Conservation (phyloP, 345 rosid species). For the Kernera saxatilis region DNA sequence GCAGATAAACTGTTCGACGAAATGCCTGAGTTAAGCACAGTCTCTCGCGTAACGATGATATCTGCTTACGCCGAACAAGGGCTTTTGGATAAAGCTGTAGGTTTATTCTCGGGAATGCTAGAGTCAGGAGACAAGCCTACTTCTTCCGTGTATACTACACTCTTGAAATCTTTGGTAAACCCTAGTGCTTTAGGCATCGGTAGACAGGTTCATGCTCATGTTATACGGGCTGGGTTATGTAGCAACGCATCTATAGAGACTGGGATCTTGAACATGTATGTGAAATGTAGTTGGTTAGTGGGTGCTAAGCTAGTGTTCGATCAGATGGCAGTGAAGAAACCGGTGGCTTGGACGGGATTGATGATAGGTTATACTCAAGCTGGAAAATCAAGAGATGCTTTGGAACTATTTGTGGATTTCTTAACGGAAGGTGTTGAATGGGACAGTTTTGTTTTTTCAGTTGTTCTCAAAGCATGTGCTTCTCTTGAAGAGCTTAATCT, state of each 20-base stretch:
- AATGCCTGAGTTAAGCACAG: conserved; percentile 45
- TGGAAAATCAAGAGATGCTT: conserved; percentile 39
- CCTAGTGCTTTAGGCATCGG: conserved; percentile 45
- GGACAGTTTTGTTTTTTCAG: conserved; percentile 62
- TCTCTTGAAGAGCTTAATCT: conserved; percentile 39
- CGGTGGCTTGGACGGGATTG: conserved; percentile 56
- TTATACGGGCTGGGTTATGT: conserved; percentile 45
- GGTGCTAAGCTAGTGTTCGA: conserved; percentile 50
- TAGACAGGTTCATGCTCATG: conserved; percentile 52
- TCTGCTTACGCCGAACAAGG: conserved; percentile 47
- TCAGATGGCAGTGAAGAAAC: conserved; percentile 48
- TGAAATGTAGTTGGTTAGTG: conserved; percentile 56
- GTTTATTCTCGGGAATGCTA: conserved; percentile 39
- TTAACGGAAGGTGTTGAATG: conserved; percentile 46
- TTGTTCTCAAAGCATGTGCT: conserved; percentile 67
- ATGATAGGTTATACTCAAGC: conserved; percentile 58
- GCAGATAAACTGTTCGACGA: conserved; percentile 57
- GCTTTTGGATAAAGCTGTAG: conserved; percentile 32
- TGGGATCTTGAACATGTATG: conserved; percentile 53
- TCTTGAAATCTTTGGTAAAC: conserved; percentile 41
- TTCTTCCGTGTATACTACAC: conserved; percentile 35
- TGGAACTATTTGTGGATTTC: conserved; percentile 43
- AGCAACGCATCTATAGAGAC: conserved; percentile 33
- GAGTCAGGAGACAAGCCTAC: conserved; percentile 33
- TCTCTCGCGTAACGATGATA: conserved; percentile 44